Evolutionary conservation across 352 stramenopile species (phyloP), one percentile per base, ranked within the genome.

Genomic region (Pythium oligandrum): DNA sequence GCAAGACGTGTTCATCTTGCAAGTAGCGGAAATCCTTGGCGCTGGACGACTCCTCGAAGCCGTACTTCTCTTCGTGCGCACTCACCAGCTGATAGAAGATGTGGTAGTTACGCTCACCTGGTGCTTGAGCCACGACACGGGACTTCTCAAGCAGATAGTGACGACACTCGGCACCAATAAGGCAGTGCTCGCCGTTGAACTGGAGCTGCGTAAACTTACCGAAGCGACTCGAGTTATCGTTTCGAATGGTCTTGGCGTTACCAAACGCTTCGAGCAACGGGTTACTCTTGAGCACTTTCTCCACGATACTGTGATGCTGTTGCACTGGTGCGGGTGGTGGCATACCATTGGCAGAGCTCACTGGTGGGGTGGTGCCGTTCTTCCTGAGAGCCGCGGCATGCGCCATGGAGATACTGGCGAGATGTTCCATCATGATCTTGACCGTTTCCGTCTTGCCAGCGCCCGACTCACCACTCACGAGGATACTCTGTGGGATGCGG

Each of bases 101-200:
- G 71, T 99, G 96, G 81, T 98, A 99, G 66, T 99, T 99, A 36
- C 97, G 78, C 68, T 99, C 97, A 1, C 90, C 83, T 0, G 66
- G 32, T 2, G 79, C 76, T 58, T 98, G 95, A 17, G 77, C 69
- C 4, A 98, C 76, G 4, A 99, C 84, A 11, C 96, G 90, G 1
- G 95, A 96, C 66, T 99, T 99, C 66, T 99, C 96, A 2, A 99
- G 75, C 45, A 99, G 70, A 70, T 99, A 99, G 43, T 97, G 80
- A 9, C 83, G 78, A 57, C 84, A 95, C 54, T 88, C 85, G 8
- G 89, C 90, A 34, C 90, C 91, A 9, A 96, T 66, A n/a, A 98
- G 72, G 52, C 75, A 85, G 38, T 86, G 80, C 43, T 95, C 76
- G 37, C 53, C 66, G 59, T 97, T 89, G 69, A 98, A 98, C 53